A percentile compares a stretch with the other conserved stretches of the same genome.
Conservation (phyloP, 225 moss, liverwort and hornwort species). For the Neckera pumila region DNA sequence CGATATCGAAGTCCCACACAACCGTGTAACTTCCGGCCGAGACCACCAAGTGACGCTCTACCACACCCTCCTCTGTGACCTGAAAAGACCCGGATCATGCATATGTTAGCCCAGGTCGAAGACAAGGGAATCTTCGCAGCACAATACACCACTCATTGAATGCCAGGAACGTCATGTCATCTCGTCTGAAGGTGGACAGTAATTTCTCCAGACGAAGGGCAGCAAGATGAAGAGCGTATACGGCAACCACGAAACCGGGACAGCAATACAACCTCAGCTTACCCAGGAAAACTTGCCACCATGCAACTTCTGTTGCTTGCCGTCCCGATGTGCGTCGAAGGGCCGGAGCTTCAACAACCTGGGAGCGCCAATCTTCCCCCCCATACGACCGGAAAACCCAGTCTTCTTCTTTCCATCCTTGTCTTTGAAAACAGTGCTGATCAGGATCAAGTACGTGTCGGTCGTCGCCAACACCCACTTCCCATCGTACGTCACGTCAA, state of each 20-base stretch:
- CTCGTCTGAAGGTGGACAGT: background rate
- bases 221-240: background rate
- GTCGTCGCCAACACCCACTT: slow-evolving; percentile 96
- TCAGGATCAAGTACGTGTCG: slow-evolving; percentile 84
- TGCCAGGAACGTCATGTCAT: background rate
- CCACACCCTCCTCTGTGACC: slow-evolving; percentile 51
- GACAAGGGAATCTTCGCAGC: background rate
- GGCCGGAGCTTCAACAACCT: slow-evolving; percentile 80
- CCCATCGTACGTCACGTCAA: slow-evolving; percentile 89
- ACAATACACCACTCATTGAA: background rate
- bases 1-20: slow-evolving; percentile 38
- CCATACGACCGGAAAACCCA: slow-evolving; percentile 75
- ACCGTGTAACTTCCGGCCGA: slow-evolving; percentile 35
- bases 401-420: slow-evolving; percentile 77
- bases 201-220: background rate
- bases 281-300: slow-evolving; percentile 97
- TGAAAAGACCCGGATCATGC: background rate
- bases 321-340: slow-evolving; percentile 56
- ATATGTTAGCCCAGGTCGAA: background rate
- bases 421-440: slow-evolving; percentile 78
- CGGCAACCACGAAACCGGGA: background rate
- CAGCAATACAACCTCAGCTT: background rate
- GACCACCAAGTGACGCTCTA: slow-evolving; percentile 43
- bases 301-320: slow-evolving; percentile 52
- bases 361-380: slow-evolving; percentile 64